A percentile compares a stretch with the other conserved stretches of the same genome.
Conservation (phyloP, 768 basidiomycete species). For the Rhodotorula diobovata region DNA sequence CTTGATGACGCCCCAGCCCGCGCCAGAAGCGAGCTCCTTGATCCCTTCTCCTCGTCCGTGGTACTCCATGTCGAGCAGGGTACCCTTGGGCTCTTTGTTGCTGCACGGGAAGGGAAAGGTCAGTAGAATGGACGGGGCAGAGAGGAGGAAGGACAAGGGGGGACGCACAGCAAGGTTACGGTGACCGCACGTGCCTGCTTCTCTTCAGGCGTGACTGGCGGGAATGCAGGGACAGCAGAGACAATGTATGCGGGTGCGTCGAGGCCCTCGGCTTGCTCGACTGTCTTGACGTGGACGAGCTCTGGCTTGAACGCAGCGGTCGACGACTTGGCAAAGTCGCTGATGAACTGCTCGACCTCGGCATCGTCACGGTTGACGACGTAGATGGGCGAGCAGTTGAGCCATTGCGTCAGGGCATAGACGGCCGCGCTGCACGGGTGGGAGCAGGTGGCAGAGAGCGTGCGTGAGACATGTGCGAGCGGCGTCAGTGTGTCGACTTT, state of each 20-base stretch:
- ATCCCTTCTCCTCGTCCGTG: conserved; percentile 39
- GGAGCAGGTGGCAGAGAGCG: neutral
- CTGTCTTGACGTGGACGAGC: conserved; percentile 41
- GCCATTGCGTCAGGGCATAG: conserved; percentile 36
- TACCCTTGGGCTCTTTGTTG: conserved; percentile 42
- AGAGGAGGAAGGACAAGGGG: too few species aligned
- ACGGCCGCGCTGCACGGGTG: conserved; percentile 28
- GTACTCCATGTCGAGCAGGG: conserved; percentile 43
- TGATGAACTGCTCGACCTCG: conserved; percentile 39
- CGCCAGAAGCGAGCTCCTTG: conserved; percentile 27
- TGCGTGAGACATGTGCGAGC: too few species aligned
- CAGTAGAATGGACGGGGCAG: too few species aligned
- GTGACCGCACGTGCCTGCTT: conserved; percentile 39
- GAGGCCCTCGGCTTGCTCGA: conserved; percentile 36
- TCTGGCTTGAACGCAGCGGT: conserved; percentile 35
- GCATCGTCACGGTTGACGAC: conserved; percentile 42
- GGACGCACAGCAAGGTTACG: conserved; percentile 36
- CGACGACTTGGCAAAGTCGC: conserved; percentile 32
- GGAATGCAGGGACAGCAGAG: conserved; percentile 41
- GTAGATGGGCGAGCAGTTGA: conserved; percentile 41
- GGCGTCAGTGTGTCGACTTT: too few species aligned
- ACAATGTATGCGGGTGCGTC: conserved; percentile 41
- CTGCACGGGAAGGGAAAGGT: too few species aligned
- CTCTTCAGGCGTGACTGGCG: conserved; percentile 36
- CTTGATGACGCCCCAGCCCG: conserved; percentile 40